Evolutionary conservation across 176 grass and related monocot genomes (phyloP).

Genomic region (Ensete glaucum): DNA sequence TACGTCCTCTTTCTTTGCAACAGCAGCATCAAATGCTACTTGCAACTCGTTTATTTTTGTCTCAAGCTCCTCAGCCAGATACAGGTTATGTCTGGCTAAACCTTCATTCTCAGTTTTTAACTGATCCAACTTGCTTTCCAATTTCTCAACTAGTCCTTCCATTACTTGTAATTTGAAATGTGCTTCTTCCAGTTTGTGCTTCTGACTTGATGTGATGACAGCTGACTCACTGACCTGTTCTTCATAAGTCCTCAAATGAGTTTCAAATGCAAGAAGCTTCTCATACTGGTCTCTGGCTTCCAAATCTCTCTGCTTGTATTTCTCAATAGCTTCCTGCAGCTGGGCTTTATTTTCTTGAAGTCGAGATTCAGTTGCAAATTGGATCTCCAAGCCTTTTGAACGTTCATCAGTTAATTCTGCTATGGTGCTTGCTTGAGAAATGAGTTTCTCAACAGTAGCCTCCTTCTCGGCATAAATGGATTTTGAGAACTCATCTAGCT

Average conservation of each 20-base stretch:
- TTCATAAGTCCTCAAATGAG: conserved; percentile 54
- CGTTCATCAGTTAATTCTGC: conserved; percentile 8
- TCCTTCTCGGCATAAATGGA: conserved; percentile 34
- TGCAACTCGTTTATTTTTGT: conserved; percentile 68
- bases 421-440: conserved; percentile 14
- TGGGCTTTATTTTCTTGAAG: conserved; percentile 9
- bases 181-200: conserved; percentile 42
- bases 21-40: conserved; percentile 28
- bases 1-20: conserved; percentile 45
- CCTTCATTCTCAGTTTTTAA: conserved; percentile 46
- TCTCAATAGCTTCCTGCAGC: conserved; percentile 17
- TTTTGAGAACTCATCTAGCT: conserved; percentile 38
- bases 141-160: conserved; percentile 38
- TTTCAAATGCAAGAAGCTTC: conserved; percentile 33
- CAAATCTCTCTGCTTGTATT: conserved; percentile 3
- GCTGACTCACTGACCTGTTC: neutral
- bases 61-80: conserved; percentile 53
- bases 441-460: conserved; percentile 7
- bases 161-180: conserved; percentile 36
- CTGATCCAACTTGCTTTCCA: conserved; percentile 37
- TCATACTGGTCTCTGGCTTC: conserved; percentile 10
- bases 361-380: conserved; percentile 8
- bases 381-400: conserved; percentile 13
- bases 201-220: conserved; percentile 21
- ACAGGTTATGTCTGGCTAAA: conserved; percentile 44